Conservation (phyloP, 176 grass and related monocot species). For the Musa troglodytarum region DNA sequence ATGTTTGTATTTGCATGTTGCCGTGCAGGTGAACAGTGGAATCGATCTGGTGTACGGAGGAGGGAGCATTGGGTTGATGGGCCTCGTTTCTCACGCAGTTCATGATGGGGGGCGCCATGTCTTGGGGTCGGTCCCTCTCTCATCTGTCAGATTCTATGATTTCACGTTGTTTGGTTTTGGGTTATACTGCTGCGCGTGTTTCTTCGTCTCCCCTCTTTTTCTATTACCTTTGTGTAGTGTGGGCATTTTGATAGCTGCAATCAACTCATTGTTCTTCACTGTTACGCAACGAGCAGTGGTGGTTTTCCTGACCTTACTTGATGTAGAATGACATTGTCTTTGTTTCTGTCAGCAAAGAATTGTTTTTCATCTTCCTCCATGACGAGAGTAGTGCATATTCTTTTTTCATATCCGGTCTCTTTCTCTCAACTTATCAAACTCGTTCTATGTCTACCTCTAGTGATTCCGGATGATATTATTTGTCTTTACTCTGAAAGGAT, state of each 20-base stretch:
- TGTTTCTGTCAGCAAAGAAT: no score
- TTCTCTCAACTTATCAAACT: no score
- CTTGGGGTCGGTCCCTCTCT: constrained; percentile 53
- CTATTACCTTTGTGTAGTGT: background rate
- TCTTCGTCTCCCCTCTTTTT: background rate
- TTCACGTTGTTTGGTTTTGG: constrained; percentile 23
- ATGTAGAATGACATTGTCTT: no score
- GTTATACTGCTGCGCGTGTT: background rate
- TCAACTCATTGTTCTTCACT: background rate
- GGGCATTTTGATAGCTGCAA: background rate
- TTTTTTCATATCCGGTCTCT: no score
- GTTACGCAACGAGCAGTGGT: background rate
- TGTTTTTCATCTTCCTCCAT: no score
- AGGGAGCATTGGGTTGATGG: constrained; percentile 97
- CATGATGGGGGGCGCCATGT: constrained; percentile 98
- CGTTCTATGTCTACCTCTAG: background rate
- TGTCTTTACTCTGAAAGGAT: background rate
- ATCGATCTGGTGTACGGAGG: constrained; percentile 97
- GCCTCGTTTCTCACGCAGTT: constrained; percentile 89
- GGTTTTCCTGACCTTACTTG: no score
- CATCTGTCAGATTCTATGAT: constrained; percentile 1
- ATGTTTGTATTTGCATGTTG: constrained; percentile 12
- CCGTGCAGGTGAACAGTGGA: constrained; percentile 67
- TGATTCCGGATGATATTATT: background rate
- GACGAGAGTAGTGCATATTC: no score